These are phyloP conservation scores for Tephrocybe rancida DNA, from an alignment of 768 basidiomycete species.

Conservation along the genomic window DNA sequence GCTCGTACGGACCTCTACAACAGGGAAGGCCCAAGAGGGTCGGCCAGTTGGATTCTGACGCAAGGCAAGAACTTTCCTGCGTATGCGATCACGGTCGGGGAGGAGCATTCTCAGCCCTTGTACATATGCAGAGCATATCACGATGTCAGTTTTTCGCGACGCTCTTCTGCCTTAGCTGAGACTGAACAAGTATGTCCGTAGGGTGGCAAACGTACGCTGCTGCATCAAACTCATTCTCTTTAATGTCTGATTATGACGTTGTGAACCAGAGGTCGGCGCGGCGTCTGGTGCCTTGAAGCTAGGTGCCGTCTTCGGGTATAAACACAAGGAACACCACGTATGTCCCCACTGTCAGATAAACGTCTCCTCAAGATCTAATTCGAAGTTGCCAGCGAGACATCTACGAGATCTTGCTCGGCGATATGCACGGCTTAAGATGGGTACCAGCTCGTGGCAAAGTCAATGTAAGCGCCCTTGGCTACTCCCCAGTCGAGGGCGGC, in stretches of 20 bases:
- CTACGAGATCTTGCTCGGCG: conserved; percentile 74
- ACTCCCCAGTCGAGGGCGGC: conserved; percentile 68
- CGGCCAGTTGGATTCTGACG: conserved; percentile 64
- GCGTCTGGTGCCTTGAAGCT: conserved; percentile 58
- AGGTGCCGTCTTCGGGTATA: conserved; percentile 67
- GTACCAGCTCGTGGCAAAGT: conserved; percentile 49
- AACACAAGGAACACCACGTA: conserved; percentile 61
- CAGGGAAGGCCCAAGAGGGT: conserved; percentile 41
- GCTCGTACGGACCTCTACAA: conserved; percentile 52
- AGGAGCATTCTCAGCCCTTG: conserved; percentile 51
- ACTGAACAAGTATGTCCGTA: conserved; percentile 21
- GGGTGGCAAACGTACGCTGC: conserved; percentile 57
- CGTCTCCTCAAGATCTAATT: background rate
- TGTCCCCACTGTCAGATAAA: conserved; percentile 9
- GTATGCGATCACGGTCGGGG: conserved; percentile 58
- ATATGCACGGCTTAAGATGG: conserved; percentile 61
- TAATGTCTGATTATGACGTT: conserved; percentile 3
- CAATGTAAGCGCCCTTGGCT: conserved; percentile 43
- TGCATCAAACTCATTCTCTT: conserved; percentile 12
- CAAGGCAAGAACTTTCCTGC: conserved; percentile 61
- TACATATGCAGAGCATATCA: conserved; percentile 63
- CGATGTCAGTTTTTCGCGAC: conserved; percentile 43
- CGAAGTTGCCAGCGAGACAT: conserved; percentile 45
- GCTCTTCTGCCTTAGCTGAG: background rate
- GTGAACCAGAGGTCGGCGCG: conserved; percentile 66